phyloP scores from a whole-genome alignment of 805 yeast species.

The Kluyveromyces lactis region DNA sequence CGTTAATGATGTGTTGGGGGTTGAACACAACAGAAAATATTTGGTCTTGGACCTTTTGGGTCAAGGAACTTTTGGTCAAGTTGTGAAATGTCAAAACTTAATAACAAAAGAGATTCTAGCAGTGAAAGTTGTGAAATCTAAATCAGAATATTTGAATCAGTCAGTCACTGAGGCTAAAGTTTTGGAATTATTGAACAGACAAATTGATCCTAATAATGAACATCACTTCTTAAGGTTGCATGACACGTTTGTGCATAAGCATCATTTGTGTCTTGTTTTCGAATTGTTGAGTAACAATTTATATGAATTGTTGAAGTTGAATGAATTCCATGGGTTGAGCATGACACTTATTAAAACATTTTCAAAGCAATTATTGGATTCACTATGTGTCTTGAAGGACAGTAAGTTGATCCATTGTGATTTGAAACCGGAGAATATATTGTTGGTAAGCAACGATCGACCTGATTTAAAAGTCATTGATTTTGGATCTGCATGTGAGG shows the following conservation, averaged over 20 bases:
- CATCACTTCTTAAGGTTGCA: constrained; percentile 70
- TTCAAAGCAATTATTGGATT: constrained; percentile 72
- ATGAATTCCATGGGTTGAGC: constrained; percentile 84
- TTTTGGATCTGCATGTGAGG: constrained; percentile 93
- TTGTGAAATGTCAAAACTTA: constrained; percentile 75
- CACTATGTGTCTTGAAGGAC: constrained; percentile 71
- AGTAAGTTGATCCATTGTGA: constrained; percentile 91
- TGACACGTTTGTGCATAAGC: constrained; percentile 87
- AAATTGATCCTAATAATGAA: constrained; percentile 58
- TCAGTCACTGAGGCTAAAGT: constrained; percentile 84
- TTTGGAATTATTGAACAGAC: constrained; percentile 69
- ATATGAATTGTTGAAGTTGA: constrained; percentile 85
- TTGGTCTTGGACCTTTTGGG: constrained; percentile 87
- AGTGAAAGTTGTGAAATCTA: constrained; percentile 87
- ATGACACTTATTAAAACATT: constrained; percentile 72
- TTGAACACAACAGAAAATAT: constrained; percentile 60
- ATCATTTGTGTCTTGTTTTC: constrained; percentile 87
- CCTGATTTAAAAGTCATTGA: constrained; percentile 90
- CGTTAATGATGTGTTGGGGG: constrained; percentile 88
- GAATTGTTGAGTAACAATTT: constrained; percentile 82
- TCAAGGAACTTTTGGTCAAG: constrained; percentile 98
- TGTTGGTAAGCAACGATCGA: constrained; percentile 58
- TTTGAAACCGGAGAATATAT: constrained; percentile 90
- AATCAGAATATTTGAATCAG: constrained; percentile 86
- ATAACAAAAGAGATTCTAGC: constrained; percentile 83